Evolutionary conservation across 2,329 filamentous ascomycete species (phyloP).

Genomic region (Ophiostoma ips): DNA sequence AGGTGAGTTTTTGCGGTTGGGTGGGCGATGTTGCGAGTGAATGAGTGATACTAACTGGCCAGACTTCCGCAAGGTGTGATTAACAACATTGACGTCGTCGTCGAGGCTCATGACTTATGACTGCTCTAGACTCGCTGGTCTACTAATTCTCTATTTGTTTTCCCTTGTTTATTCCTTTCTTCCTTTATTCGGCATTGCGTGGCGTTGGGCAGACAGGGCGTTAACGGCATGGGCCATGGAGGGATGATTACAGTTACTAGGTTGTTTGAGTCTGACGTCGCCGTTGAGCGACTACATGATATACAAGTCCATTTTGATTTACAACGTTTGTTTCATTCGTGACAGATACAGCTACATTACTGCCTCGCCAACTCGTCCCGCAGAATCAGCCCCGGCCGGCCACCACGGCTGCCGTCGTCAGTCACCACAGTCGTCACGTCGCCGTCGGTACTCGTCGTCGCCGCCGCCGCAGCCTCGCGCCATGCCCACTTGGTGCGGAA

Average conservation of each 20-base stretch:
- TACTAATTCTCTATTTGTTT: background rate
- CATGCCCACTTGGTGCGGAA: constrained; percentile 48
- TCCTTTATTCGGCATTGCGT: background rate
- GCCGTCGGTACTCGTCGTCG: background rate
- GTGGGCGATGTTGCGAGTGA: constrained; percentile 8
- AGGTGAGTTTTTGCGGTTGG: constrained; percentile 44
- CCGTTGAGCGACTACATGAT: too few relatives aligned
- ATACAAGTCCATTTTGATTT: too few relatives aligned
- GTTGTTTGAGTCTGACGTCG: too few relatives aligned
- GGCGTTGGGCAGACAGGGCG: background rate
- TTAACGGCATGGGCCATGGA: too few relatives aligned
- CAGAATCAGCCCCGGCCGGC: constrained; percentile 31
- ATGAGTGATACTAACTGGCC: background rate
- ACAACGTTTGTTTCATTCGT: too few relatives aligned
- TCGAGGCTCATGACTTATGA: background rate
- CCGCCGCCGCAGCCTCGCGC: constrained; percentile 39
- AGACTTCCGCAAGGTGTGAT: constrained; percentile 47
- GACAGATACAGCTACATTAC: too few relatives aligned
- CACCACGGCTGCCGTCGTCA: constrained; percentile 40
- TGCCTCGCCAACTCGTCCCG: constrained; percentile 27
- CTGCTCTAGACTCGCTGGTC: background rate
- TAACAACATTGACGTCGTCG: background rate
- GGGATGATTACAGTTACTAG: too few relatives aligned
- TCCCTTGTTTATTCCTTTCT: background rate
- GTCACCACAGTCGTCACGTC: constrained; percentile 30